Evolutionary conservation across 371 early-diverging fungal species (phyloP), one percentile per base, ranked within the genome.

Genomic region (Umbelopsis sp.): DNA sequence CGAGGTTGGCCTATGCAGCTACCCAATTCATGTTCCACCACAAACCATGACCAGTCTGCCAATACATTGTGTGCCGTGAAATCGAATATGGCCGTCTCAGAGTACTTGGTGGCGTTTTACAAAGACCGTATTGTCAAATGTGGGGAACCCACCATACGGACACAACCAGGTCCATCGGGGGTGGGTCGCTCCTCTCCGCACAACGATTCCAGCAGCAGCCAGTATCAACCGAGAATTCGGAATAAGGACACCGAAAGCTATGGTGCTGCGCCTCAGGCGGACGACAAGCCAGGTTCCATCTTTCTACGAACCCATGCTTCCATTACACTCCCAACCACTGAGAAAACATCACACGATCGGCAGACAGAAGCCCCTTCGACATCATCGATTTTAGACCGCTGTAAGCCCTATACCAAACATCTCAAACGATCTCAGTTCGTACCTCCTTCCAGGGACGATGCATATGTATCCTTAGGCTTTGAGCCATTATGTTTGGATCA

Each of bases 41-140:
- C 83, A 3, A 81, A 79, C 63, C 87, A 87, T 41, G 78, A 75
- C 53, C 87, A 87, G 53, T 81, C 84, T 32, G 86, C 86, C 51
- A 80, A 75, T 68, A 81, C 86, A 2, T 64, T 87, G 35, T 75
- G 74, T 25, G 69, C 85, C 3, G 76, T 82, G 1, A 72, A 79
- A 18, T 82, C 84, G 6, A 65, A 80, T 62, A 78, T 79, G 72
- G 87, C 81, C 3, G 35, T 78, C 11, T 66, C 68, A 22, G 87
- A 87, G 63, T 80, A 81, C 37, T 63, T 87, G 7, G 80, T 75
- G 66, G 82, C 85, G 14, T 71, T 86, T 50, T 78, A 81, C 51
- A 65, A 74, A n/a, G 76, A 79, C 37, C 63, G 80, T 38, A 83
- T 87, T 53, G 67, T 85, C 63, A 79, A 84, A 66, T 85, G 86